These are phyloP conservation scores for Solanum boliviense DNA, from an alignment of 257 asterid species.

Conservation along the genomic window DNA sequence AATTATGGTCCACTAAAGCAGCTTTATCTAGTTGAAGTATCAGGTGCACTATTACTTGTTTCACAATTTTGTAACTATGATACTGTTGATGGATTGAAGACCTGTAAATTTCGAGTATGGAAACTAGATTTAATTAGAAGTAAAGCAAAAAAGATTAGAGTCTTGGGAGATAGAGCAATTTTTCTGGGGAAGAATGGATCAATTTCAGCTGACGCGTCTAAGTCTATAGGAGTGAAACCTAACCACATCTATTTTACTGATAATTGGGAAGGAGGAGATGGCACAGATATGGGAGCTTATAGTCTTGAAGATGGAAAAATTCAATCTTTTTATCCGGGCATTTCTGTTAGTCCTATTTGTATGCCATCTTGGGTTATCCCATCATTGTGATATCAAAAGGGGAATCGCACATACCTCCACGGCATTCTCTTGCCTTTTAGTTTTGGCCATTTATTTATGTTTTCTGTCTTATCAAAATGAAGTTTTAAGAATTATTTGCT, in stretches of 20 bases:
- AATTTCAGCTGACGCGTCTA: not conserved
- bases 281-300: not conserved
- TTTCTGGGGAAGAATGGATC: not conserved
- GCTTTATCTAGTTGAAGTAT: not conserved
- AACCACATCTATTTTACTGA: not conserved
- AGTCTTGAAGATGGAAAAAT: not conserved
- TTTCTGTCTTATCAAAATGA: not conserved
- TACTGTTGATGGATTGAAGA: not conserved
- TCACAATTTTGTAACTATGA: not conserved
- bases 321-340: not conserved
- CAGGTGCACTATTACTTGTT: not conserved
- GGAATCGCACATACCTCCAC: not conserved
- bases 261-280: not conserved
- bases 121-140: not conserved
- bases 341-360: not conserved
- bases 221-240: not conserved
- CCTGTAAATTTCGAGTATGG: not conserved
- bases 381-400: not conserved
- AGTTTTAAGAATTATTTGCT: not conserved
- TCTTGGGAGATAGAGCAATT: not conserved
- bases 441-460: not conserved
- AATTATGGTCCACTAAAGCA: not conserved
- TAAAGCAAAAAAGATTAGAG: not conserved
- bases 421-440: not conserved
- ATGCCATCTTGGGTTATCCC: not conserved